Percentiles rank a stretch among this genome's conserved stretches.
Evolutionary conservation across 1,284 basidiomycete species (phyloP).

Genomic region (Naganishia sp.): DNA sequence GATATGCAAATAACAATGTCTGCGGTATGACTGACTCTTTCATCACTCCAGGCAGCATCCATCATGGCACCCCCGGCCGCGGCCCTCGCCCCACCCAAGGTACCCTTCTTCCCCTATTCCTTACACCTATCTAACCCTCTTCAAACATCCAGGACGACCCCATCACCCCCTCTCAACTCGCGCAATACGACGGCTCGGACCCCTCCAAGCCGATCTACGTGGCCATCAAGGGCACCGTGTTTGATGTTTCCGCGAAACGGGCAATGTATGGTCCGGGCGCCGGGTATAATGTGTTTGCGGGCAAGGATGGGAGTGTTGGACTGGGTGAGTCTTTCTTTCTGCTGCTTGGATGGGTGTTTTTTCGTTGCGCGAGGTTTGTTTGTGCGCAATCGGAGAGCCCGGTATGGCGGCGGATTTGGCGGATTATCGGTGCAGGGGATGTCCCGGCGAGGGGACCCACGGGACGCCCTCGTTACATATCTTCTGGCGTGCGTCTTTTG

Average conservation of each 20-base stretch:
- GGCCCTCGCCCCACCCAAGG: slow-evolving; percentile 49
- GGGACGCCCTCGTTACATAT: too few relatives aligned
- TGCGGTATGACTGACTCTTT: too few relatives aligned
- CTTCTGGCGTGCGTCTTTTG: too few relatives aligned
- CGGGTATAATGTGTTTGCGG: slow-evolving; percentile 63
- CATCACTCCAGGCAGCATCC: slow-evolving; percentile 38
- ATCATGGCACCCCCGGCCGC: slow-evolving; percentile 53
- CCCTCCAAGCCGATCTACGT: slow-evolving; percentile 52
- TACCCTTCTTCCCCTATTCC: slow-evolving; percentile 30
- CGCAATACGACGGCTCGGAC: slow-evolving; percentile 48
- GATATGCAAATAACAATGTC: too few relatives aligned
- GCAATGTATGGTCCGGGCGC: slow-evolving; percentile 55
- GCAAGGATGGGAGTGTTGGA: slow-evolving; percentile 84
- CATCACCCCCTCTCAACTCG: slow-evolving; percentile 46
- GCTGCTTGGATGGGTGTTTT: too few relatives aligned
- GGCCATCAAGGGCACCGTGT: slow-evolving; percentile 55
- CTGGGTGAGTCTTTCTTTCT: slow-evolving; percentile 61
- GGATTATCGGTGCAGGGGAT: not conserved
- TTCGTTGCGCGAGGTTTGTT: too few relatives aligned
- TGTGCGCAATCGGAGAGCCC: too few relatives aligned
- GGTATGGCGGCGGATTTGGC: too few relatives aligned
- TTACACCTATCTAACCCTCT: not conserved
- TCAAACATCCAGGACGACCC: slow-evolving; percentile 45
- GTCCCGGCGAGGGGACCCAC: too few relatives aligned
- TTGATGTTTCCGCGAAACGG: slow-evolving; percentile 51